phyloP scores from a whole-genome alignment of 2,329 filamentous ascomycete genomes.

The Epicoccum nigrum region DNA sequence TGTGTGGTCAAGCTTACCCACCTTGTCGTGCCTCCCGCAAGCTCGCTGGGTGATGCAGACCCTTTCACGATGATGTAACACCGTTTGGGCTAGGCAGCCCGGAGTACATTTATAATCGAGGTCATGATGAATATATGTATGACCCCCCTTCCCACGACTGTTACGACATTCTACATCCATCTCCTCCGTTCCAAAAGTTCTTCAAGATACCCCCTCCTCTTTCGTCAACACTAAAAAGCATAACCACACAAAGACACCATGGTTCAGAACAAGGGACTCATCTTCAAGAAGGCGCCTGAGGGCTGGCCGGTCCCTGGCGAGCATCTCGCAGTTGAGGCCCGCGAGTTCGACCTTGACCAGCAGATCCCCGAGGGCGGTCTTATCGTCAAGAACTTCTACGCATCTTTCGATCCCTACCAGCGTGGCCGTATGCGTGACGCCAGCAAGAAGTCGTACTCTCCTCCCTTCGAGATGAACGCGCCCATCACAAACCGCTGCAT shows the following conservation, averaged over 20 bases:
- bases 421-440: constrained; percentile 77
- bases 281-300: constrained; percentile 73
- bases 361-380: constrained; percentile 68
- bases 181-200: not conserved
- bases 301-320: constrained; percentile 73
- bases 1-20: constrained; percentile 2
- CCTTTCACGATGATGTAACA: constrained; percentile 17
- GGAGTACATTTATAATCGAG: constrained; percentile 8
- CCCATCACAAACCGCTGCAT: constrained; percentile 70
- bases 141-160: not conserved
- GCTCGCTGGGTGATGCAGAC: not conserved
- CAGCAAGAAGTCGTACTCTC: constrained; percentile 68
- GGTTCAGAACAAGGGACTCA: constrained; percentile 73
- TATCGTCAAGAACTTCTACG: constrained; percentile 71
- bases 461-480: constrained; percentile 65
- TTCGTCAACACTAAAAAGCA: constrained; percentile 5
- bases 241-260: constrained; percentile 37
- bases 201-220: not conserved
- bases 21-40: not conserved
- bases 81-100: constrained; percentile 5
- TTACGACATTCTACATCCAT: not conserved
- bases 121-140: constrained; percentile 12
- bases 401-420: constrained; percentile 84
- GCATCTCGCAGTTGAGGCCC: constrained; percentile 70
- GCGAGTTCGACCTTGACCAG: constrained; percentile 70